phyloP scores from a whole-genome alignment of 2,329 filamentous ascomycete genomes.

The Onygenales sp. region DNA sequence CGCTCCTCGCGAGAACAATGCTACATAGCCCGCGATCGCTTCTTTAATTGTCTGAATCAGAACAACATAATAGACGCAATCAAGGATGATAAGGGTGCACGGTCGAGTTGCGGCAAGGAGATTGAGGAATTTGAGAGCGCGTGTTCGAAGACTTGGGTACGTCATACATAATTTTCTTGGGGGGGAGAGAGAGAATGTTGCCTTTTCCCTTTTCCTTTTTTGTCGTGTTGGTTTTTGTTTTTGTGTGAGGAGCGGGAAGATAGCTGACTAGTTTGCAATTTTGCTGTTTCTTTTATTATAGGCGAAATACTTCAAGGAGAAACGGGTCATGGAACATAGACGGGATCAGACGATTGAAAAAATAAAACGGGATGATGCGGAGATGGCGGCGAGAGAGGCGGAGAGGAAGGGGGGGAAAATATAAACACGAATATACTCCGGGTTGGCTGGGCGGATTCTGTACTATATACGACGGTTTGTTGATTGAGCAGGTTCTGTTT shows the following conservation, averaged over 20 bases:
- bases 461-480: too few species aligned
- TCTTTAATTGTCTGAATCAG: constrained; percentile 79
- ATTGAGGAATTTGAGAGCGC: constrained; percentile 65
- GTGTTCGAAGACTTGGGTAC: constrained; percentile 84
- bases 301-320: constrained; percentile 98
- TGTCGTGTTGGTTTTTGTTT: not conserved
- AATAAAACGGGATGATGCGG: constrained; percentile 64
- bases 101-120: constrained; percentile 51
- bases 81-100: constrained; percentile 46
- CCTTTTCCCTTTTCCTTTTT: not conserved
- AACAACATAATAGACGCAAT: constrained; percentile 71
- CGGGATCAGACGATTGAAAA: constrained; percentile 69
- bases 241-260: not conserved
- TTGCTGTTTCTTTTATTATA: constrained; percentile 26
- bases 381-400: constrained; percentile 43
- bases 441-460: constrained; percentile 4
- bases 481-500: too few species aligned
- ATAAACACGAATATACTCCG: not conserved
- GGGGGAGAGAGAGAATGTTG: not conserved
- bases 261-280: not conserved
- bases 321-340: constrained; percentile 83
- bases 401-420: constrained; percentile 5
- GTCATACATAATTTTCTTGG: constrained; percentile 18
- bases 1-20: constrained; percentile 71
- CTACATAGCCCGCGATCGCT: constrained; percentile 82